Evolutionary conservation across 73 alveolate genomes (phyloP).

Genomic region (Urostyla sp.): DNA sequence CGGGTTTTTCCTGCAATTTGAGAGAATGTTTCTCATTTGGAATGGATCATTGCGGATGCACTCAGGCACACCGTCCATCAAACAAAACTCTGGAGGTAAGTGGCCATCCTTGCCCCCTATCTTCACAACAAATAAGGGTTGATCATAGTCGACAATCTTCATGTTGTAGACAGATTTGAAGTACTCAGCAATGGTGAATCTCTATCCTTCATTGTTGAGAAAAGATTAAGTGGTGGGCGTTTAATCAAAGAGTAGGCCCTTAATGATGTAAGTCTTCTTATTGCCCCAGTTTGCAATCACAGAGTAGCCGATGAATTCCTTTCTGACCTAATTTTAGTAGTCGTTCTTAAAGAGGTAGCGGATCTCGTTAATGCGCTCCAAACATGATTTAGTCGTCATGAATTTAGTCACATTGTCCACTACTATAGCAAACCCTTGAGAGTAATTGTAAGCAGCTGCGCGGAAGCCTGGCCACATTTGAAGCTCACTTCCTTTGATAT

Average conservation of each 20-base stretch:
- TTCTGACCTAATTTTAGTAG: background rate
- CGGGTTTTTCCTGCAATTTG: slow-evolving; percentile 46
- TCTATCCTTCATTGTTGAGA: slow-evolving; percentile 26
- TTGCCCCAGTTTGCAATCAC: slow-evolving; percentile 58
- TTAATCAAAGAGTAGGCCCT: slow-evolving; percentile 38
- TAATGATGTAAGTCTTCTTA: slow-evolving; percentile 36
- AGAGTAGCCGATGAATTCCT: slow-evolving; percentile 32
- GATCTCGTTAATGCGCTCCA: slow-evolving; percentile 29
- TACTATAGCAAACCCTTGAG: slow-evolving; percentile 27
- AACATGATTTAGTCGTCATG: slow-evolving; percentile 18
- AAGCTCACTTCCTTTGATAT: slow-evolving; percentile 36
- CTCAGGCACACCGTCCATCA: slow-evolving; percentile 57
- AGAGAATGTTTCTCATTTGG: slow-evolving; percentile 29
- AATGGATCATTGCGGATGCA: slow-evolving; percentile 30
- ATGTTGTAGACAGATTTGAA: slow-evolving; percentile 44
- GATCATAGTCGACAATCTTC: background rate
- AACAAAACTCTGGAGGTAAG: slow-evolving; percentile 55
- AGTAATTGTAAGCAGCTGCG: slow-evolving; percentile 46
- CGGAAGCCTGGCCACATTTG: slow-evolving; percentile 59
- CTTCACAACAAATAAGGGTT: slow-evolving; percentile 46
- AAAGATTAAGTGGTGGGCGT: slow-evolving; percentile 28
- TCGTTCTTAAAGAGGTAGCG: background rate
- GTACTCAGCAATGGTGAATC: slow-evolving; percentile 62
- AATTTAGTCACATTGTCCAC: slow-evolving; percentile 45
- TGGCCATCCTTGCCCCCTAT: slow-evolving; percentile 37